phyloP scores from a whole-genome alignment of 2,329 filamentous ascomycete genomes.

The Fusarium sp. region DNA sequence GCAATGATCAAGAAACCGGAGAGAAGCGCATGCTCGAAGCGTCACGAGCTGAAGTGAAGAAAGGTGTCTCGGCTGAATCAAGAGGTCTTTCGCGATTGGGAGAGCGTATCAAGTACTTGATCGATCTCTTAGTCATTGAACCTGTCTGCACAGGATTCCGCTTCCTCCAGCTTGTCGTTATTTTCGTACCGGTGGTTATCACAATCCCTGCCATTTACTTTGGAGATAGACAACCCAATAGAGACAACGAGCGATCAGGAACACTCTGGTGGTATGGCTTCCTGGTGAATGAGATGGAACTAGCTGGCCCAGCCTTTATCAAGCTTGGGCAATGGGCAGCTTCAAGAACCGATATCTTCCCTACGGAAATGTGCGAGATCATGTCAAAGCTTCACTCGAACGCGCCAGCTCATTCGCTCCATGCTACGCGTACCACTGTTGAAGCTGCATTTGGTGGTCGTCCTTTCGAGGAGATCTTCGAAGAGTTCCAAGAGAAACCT shows the following conservation, averaged over 20 bases:
- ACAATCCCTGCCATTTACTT: conserved; percentile 85
- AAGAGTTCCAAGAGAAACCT: conserved; percentile 91
- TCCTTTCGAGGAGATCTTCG: conserved; percentile 90
- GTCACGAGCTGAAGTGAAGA: conserved; percentile 81
- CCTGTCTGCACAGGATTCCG: conserved; percentile 87
- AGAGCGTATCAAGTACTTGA: conserved; percentile 71
- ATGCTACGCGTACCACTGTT: conserved; percentile 82
- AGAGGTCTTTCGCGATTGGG: conserved; percentile 68
- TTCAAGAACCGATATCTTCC: conserved; percentile 95
- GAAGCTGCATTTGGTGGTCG: conserved; percentile 84
- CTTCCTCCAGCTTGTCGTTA: conserved; percentile 86
- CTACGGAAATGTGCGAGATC: conserved; percentile 87
- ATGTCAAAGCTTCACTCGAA: conserved; percentile 97
- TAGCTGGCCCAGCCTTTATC: conserved; percentile 94
- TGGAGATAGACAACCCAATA: conserved; percentile 71
- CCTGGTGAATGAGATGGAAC: conserved; percentile 89
- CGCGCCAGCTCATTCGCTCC: conserved; percentile 89
- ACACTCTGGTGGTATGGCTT: conserved; percentile 96
- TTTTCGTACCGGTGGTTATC: conserved; percentile 91
- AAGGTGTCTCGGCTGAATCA: conserved; percentile 72
- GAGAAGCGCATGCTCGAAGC: conserved; percentile 89
- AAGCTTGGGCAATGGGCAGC: conserved; percentile 99
- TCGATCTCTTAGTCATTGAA: conserved; percentile 83
- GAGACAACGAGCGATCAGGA: conserved; percentile 80
- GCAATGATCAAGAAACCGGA: conserved; percentile 68